A percentile compares a stretch with the other conserved stretches of the same genome.
Evolutionary conservation across 176 grass and related monocot species (phyloP).

Genomic region (Triticum urartu): DNA sequence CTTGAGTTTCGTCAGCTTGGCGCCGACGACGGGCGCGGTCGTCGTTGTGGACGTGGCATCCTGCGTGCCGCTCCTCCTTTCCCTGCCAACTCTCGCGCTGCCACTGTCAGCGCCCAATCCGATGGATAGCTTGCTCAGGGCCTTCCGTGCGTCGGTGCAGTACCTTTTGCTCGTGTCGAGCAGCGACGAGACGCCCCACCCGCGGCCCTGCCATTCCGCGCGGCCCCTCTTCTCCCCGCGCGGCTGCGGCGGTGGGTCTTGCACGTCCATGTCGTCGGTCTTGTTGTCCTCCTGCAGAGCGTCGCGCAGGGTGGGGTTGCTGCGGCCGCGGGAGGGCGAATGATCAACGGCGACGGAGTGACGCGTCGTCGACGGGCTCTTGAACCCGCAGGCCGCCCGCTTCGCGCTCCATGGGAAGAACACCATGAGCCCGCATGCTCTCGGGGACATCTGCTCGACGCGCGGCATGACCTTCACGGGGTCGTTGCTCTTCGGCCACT

Average conservation of each 20-base stretch:
- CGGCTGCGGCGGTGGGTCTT: conserved; percentile 13
- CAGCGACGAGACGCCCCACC: conserved; percentile 68
- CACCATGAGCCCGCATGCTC: conserved; percentile 81
- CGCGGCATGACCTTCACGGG: conserved; percentile 31
- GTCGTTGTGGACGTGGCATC: not conserved
- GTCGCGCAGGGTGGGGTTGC: conserved; percentile 22
- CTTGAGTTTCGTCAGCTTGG: conserved; percentile 41
- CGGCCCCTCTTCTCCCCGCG: conserved; percentile 47
- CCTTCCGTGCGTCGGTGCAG: conserved; percentile 52
- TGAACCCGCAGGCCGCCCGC: conserved; percentile 56
- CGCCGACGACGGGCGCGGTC: not conserved
- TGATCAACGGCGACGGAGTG: not conserved
- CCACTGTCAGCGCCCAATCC: conserved; percentile 31
- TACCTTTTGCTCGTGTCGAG: conserved; percentile 65
- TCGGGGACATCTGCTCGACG: conserved; percentile 51
- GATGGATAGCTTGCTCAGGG: conserved; percentile 60
- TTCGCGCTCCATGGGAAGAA: conserved; percentile 87
- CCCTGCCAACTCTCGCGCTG: conserved; percentile 28
- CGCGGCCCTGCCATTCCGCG: conserved; percentile 27
- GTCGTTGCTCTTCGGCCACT: not conserved
- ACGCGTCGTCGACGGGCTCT: conserved; percentile 29
- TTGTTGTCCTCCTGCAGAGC: conserved; percentile 27
- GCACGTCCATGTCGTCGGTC: not conserved
- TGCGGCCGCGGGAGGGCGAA: conserved; percentile 16
- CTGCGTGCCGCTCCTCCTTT: conserved; percentile 34